Evolutionary conservation across 306 rosid genomes (phyloP).

Genomic region (Pterocarpus macrocarpus): DNA sequence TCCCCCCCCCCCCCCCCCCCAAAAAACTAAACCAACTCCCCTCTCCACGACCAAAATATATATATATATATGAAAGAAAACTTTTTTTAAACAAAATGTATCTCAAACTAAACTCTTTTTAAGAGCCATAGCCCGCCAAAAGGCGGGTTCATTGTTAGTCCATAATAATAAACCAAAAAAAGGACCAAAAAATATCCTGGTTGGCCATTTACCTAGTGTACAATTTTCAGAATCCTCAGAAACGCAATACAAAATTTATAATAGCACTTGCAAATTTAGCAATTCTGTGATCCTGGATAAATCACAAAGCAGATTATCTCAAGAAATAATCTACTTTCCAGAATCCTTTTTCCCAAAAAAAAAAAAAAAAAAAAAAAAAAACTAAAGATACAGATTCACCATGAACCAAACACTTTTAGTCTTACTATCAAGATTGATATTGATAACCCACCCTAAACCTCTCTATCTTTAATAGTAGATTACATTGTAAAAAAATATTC

Average conservation of each 20-base stretch:
- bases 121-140: not conserved
- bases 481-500: constrained; percentile 5
- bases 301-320: not conserved
- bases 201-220: not conserved
- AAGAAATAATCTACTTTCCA: not conserved
- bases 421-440: constrained; percentile 10
- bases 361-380: not conserved
- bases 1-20: too few species aligned
- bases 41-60: too few species aligned
- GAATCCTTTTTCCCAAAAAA: not conserved
- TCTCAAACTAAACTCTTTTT: not conserved
- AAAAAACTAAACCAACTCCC: too few species aligned
- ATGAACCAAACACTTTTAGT: constrained; percentile 11
- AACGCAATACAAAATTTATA: constrained; percentile 7
- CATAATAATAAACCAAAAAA: not conserved
- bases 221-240: constrained; percentile 24
- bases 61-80: too few species aligned
- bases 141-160: not conserved
- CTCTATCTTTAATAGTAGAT: constrained; percentile 22
- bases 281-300: constrained; percentile 25
- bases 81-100: too few species aligned
- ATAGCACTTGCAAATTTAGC: constrained; percentile 12
- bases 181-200: too few species aligned
- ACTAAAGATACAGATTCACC: constrained; percentile 19
- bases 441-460: not conserved